These are phyloP conservation scores for Pyrenula massariospora DNA, from an alignment of 495 filamentous ascomycete genomes.

Conservation along the genomic window DNA sequence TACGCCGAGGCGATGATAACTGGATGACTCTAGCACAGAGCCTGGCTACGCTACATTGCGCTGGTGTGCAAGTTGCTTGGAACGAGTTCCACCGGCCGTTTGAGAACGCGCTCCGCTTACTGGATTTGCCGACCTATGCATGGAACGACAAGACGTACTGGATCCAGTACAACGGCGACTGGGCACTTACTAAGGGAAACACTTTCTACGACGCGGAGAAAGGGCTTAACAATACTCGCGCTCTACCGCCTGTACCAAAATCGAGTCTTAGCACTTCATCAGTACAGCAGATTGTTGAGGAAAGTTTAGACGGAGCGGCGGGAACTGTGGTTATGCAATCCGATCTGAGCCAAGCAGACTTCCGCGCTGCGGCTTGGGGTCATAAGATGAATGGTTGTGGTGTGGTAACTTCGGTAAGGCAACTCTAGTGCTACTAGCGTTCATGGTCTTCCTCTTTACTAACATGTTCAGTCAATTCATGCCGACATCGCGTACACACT, in stretches of 20 bases:
- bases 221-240: background rate
- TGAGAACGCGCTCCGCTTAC: slow-evolving; percentile 30
- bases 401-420: slow-evolving; percentile 24
- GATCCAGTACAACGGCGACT: slow-evolving; percentile 26
- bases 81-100: slow-evolving; percentile 55
- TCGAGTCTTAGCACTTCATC: slow-evolving; percentile 4
- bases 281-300: slow-evolving; percentile 15
- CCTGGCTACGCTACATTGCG: slow-evolving; percentile 40
- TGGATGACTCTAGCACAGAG: slow-evolving; percentile 44
- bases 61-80: slow-evolving; percentile 51
- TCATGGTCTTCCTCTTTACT: too few relatives aligned
- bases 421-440: too few relatives aligned
- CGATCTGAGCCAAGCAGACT: slow-evolving; percentile 22
- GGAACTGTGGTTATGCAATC: slow-evolving; percentile 15
- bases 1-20: slow-evolving; percentile 24
- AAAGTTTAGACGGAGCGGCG: slow-evolving; percentile 6
- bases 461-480: slow-evolving; percentile 28
- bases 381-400: slow-evolving; percentile 27
- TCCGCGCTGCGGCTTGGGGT: slow-evolving; percentile 15
- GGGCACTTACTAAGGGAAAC: slow-evolving; percentile 22
- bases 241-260: background rate
- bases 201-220: slow-evolving; percentile 7
- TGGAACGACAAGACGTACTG: slow-evolving; percentile 30
- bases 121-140: slow-evolving; percentile 55
- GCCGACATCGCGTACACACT: slow-evolving; percentile 70